Evolutionary conservation across 805 yeast genomes (phyloP), one percentile per base, ranked within the genome.

Genomic region (Metschnikowia aberdeeniae): DNA sequence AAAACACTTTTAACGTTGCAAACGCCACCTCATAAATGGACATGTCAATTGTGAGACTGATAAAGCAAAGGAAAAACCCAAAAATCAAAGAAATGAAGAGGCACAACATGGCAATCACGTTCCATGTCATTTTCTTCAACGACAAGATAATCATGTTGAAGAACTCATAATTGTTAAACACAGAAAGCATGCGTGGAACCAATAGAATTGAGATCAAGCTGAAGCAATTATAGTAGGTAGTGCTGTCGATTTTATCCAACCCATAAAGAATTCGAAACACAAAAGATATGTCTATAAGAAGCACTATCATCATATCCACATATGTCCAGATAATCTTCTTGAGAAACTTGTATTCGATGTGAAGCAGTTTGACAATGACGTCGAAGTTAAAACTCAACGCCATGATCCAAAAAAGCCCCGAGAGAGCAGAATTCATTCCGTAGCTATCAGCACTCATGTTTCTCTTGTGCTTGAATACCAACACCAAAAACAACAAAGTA

Each of bases 51-150:
- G 78, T 77, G 34, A 77, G 63, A 37, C 76, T 67, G 7, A 78
- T 70, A 48, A 78, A 75, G 31, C 79, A 75, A 20, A 78, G 71
- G 67, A 78, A 78, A 53, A 78, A 78, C 2, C 83, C 83, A 36
- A 73, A 66, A 2, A 76, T 73, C 51, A 78, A 67, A 33, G 78
- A 67, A n/a, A 72, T 56, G 39, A 78, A 74, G 33, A 78, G 66
- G 34, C 73, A 63, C 53, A 75, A 69, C 48, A 77, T 64, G 24
- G 78, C 78, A 33, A 74, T 55, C 50, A 77, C 67, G 48, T 76
- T 80, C 57, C 74, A 66, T 38, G 70, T 58, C 82, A 78, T 78
- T 49, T 68, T 67, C 39, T 77, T 68, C 35, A 75, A 70, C n/a
- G 80, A 68, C 26, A 78, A 63, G 20, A 77, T 66, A 50, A 78